A percentile compares a stretch with the other conserved stretches of the same genome.
These are phyloP conservation scores for Paulownia fortunei DNA, from an alignment of 257 asterid species.

Conservation along the genomic window DNA sequence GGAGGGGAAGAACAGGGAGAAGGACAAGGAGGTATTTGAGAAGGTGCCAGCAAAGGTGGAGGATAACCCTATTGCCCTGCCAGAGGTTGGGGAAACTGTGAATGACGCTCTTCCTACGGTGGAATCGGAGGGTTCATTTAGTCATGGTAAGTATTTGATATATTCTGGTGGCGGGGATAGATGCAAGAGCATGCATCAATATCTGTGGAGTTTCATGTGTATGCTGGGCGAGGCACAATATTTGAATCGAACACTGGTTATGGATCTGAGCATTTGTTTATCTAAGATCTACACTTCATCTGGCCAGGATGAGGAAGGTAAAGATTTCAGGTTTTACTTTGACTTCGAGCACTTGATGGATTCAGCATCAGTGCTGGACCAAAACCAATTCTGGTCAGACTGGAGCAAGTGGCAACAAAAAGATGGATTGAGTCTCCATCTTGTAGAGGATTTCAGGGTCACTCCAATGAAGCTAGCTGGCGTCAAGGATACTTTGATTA, in stretches of 20 bases:
- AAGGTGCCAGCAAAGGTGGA: constrained; percentile 52
- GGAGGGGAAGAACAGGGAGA: constrained; percentile 46
- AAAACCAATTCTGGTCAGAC: constrained; percentile 62
- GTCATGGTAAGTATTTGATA: constrained; percentile 72
- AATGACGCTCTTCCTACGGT: constrained; percentile 80
- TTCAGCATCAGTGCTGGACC: constrained; percentile 71
- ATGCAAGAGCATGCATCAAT: constrained; percentile 96
- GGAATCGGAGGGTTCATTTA: constrained; percentile 75
- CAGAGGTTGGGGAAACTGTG: constrained; percentile 85
- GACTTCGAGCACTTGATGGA: constrained; percentile 96
- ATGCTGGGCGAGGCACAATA: constrained; percentile 94
- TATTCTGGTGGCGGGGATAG: constrained; percentile 91
- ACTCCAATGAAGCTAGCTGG: constrained; percentile 54
- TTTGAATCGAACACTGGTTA: constrained; percentile 78
- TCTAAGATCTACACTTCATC: constrained; percentile 81
- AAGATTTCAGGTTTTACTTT: constrained; percentile 85
- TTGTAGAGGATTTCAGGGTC: constrained; percentile 58
- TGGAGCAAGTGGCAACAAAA: constrained; percentile 61
- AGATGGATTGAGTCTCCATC: constrained; percentile 52
- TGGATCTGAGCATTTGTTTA: constrained; percentile 84
- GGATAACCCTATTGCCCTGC: constrained; percentile 53
- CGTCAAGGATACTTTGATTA: constrained; percentile 51
- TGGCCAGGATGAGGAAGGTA: constrained; percentile 90
- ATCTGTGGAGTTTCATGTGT: constrained; percentile 95
- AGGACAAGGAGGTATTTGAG: constrained; percentile 64